Base-by-base conservation (phyloP, 306 rosid species). In the Erythrophleum fordii region DNA sequence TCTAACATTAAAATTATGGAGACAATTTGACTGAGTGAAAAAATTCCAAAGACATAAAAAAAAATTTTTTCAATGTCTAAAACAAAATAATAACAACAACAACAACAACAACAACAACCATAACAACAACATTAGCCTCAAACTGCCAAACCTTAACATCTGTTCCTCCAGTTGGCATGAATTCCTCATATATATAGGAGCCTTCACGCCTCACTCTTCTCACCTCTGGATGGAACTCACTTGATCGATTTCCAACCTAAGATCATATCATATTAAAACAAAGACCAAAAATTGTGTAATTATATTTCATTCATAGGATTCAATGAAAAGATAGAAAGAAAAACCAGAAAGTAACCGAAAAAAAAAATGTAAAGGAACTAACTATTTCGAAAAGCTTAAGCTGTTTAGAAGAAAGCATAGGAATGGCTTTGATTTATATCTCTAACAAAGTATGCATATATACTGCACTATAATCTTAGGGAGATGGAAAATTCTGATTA, bases 191-290 rank as follows among this genome's bases (percentile, higher is more conserved):
- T 84, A 95, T 93, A 80, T 95, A 95, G 44, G 99, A 93, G 76
- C 99, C 99, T 90, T 91, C 97, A 71, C 97, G 97, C 80, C 99
- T 88, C 79, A 93, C 99, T 90, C 94, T 90, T 90, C 99, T 93
- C 75, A 93, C 94, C 45, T 95, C 99, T 3, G 97, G 94, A 86
- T 86, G 94, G 81, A 95, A 95, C 86, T 95, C 99, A 90, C 99
- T 95, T 34, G 99, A 95, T 37, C 99, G 92, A 80, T 93, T 95
- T 72, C 99, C 99, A 77, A 95, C 99, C 99, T 95, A 82, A 77
- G 69, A 72, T 76, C 77, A 83, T 65, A 77, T 22, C 51, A 79
- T 70, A 34, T 62, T 66, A 64, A 82, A 79, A 74, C 68, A 80
- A 49, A 26, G 41, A 68, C 72, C 52, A 61, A 68, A 61, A 60